These are phyloP conservation scores for Podospora pseudoanserina DNA, from an alignment of 495 filamentous ascomycete species.

Conservation along the genomic window DNA sequence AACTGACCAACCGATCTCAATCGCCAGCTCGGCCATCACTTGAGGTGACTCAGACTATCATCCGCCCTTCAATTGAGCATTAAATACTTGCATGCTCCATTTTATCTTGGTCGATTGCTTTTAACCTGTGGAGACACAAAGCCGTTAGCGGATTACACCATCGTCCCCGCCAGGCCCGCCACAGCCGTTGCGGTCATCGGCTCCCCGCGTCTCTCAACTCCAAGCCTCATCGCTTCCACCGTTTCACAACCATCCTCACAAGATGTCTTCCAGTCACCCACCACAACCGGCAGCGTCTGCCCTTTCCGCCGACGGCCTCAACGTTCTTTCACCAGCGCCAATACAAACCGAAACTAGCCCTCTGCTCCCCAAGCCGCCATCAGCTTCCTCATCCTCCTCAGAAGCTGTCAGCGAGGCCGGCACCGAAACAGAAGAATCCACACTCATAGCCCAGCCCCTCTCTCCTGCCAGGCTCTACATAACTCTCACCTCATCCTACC, in stretches of 20 bases:
- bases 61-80: background rate
- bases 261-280: background rate
- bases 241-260: background rate
- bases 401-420: slow-evolving; percentile 1
- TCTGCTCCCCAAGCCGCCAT: slow-evolving; percentile 10
- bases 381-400: background rate
- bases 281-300: background rate
- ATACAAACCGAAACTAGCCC: slow-evolving; percentile 12
- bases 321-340: background rate
- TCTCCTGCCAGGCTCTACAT: slow-evolving; percentile 45
- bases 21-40: background rate
- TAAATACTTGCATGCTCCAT: background rate
- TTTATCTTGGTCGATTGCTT: background rate
- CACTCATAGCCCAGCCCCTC: slow-evolving; percentile 44
- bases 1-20: background rate
- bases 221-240: background rate
- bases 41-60: background rate
- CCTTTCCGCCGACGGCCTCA: background rate
- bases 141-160: background rate
- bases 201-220: background rate
- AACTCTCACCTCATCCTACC: slow-evolving; percentile 58
- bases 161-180: background rate
- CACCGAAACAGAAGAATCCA: slow-evolving; percentile 29
- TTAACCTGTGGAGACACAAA: background rate
- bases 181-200: background rate